These are phyloP conservation scores for Neospora caninum DNA, from an alignment of 169 alveolate species.

Conservation along the genomic window DNA sequence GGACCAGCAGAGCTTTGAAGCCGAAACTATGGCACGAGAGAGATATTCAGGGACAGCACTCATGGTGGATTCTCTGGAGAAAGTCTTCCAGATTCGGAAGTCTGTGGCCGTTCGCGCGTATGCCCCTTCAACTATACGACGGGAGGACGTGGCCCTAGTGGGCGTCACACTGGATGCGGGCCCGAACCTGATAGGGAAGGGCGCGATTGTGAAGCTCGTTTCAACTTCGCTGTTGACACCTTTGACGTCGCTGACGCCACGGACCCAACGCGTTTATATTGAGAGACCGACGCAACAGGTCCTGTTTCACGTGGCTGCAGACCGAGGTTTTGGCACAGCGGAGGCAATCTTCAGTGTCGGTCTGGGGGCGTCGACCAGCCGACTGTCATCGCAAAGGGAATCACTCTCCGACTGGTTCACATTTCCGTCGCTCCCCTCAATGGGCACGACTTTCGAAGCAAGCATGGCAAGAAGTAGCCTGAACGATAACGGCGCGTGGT, in stretches of 20 bases:
- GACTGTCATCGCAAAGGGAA: not conserved
- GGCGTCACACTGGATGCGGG: conserved; percentile 8
- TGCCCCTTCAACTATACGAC: not conserved
- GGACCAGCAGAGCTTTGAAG: not conserved
- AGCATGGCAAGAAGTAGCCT: not conserved
- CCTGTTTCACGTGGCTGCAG: not conserved
- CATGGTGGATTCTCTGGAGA: conserved; percentile 1
- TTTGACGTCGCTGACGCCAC: not conserved
- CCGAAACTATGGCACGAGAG: not conserved
- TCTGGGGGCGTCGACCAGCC: not conserved
- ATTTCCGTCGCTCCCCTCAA: not conserved
- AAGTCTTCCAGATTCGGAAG: not conserved
- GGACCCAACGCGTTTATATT: not conserved
- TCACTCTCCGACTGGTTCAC: not conserved
- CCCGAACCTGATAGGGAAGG: not conserved
- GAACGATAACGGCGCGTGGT: too few relatives aligned
- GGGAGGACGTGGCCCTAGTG: not conserved
- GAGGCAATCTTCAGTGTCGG: not conserved
- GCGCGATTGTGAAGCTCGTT: not conserved
- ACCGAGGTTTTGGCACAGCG: not conserved
- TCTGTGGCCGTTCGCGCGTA: conserved; percentile 11
- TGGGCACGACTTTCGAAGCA: not conserved
- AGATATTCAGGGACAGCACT: not conserved
- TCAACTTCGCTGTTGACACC: conserved; percentile 19
- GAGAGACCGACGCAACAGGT: not conserved